Evolutionary conservation across 140 eudicot species (phyloP).

Genomic region (Bidens hawaiensis): DNA sequence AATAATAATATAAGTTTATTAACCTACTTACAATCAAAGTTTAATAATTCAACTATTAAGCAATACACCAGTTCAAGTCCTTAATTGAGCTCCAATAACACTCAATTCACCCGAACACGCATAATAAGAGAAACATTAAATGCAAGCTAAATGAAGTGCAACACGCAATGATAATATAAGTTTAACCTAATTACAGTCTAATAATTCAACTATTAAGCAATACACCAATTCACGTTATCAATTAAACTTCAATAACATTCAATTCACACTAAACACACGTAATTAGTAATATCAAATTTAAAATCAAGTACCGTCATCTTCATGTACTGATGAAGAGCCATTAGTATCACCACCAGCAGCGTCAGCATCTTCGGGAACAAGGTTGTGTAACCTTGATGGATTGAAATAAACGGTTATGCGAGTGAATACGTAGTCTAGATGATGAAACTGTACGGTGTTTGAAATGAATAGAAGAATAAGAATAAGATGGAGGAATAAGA

Average conservation of each 20-base stretch:
- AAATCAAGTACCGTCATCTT: slow-evolving; percentile 33
- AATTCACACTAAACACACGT: not conserved
- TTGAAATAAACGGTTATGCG: not conserved
- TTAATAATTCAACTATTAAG: too few relatives aligned
- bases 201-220: not conserved
- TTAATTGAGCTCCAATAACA: too few relatives aligned
- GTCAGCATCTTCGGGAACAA: slow-evolving; percentile 41
- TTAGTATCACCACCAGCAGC: slow-evolving; percentile 28
- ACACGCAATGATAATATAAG: too few relatives aligned
- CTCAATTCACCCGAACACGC: too few relatives aligned
- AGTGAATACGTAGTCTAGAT: slow-evolving; percentile 3
- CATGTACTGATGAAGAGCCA: slow-evolving; percentile 21
- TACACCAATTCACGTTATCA: too few relatives aligned
- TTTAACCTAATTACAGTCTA: too few relatives aligned
- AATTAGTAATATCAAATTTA: not conserved
- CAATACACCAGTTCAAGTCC: too few relatives aligned
- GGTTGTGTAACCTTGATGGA: slow-evolving; percentile 44
- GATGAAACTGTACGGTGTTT: slow-evolving; percentile 29
- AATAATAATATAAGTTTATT: too few relatives aligned
- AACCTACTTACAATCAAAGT: too few relatives aligned
- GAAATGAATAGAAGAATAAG: not conserved
- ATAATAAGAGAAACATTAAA: too few relatives aligned
- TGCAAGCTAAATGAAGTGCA: too few relatives aligned
- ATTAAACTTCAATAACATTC: too few relatives aligned
- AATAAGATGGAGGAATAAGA: slow-evolving; percentile 23